These are phyloP conservation scores for Thermothelomyces thermophilus DNA, from an alignment of 2,329 filamentous ascomycete species.

Conservation along the genomic window DNA sequence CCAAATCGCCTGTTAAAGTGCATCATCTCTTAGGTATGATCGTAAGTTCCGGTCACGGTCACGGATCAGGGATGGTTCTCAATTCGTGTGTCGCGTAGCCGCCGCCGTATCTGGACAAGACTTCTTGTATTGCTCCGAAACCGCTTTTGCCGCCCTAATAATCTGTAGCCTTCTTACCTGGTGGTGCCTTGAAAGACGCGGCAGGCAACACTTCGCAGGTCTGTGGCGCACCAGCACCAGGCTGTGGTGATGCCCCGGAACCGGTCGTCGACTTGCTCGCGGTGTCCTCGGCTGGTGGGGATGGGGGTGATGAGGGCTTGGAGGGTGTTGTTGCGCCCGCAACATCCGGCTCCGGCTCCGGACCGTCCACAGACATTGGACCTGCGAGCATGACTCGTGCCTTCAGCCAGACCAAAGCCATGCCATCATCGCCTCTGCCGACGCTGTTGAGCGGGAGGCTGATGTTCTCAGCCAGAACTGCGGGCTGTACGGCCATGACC, in stretches of 20 bases:
- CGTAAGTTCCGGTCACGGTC: no score
- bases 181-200: background rate
- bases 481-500: constrained; percentile 11
- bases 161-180: no score
- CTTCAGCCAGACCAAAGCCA: constrained; percentile 7
- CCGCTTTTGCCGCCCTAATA: no score
- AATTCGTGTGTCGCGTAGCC: no score
- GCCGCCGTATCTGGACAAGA: no score
- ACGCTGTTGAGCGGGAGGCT: background rate
- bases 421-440: background rate
- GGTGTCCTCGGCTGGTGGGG: background rate
- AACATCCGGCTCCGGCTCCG: background rate
- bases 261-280: no score
- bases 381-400: constrained; percentile 8
- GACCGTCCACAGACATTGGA: background rate
- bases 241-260: no score
- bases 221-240: no score
- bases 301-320: background rate
- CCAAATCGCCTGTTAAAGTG: no score
- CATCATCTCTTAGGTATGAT: no score
- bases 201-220: background rate
- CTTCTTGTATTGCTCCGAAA: no score
- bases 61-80: no score
- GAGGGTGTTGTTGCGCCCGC: background rate
- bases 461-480: constrained; percentile 8